Conservation (phyloP, 768 basidiomycete species). For the Cystofilobasidium capitatum region DNA sequence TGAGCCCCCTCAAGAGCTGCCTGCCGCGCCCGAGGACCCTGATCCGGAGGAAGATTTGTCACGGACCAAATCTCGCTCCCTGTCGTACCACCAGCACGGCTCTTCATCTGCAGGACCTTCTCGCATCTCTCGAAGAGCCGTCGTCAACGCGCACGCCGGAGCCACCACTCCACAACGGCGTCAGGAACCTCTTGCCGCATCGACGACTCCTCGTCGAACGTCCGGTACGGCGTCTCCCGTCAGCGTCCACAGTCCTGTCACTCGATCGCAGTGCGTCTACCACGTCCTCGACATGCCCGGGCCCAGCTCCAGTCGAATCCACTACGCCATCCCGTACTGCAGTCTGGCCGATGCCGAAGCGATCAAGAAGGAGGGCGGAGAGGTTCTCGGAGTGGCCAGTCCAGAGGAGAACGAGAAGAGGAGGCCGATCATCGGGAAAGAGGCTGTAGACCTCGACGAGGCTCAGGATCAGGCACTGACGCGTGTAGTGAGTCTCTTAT, state of each 20-base stretch:
- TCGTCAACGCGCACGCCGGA: not conserved
- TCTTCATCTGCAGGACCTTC: not conserved
- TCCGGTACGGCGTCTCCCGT: not conserved
- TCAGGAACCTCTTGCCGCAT: not conserved
- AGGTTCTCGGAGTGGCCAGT: constrained; percentile 10
- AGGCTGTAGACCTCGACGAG: not conserved
- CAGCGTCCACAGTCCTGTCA: constrained; percentile 3
- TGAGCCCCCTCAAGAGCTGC: constrained; percentile 1
- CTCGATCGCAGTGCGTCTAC: constrained; percentile 22
- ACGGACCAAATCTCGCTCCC: not conserved
- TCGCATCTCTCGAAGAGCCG: not conserved
- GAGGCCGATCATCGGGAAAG: constrained; percentile 1
- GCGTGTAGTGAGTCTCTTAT: not conserved
- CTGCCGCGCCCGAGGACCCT: not conserved
- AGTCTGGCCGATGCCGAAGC: not conserved
- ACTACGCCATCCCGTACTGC: constrained; percentile 15
- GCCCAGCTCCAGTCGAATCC: not conserved
- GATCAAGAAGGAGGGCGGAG: constrained; percentile 7
- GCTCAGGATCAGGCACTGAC: constrained; percentile 10
- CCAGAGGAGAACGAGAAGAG: constrained; percentile 5
- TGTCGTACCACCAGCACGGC: constrained; percentile 18
- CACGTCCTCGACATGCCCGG: constrained; percentile 17
- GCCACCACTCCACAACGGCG: not conserved
- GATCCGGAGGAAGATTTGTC: not conserved
- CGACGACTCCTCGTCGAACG: not conserved